phyloP scores from a whole-genome alignment of 176 grass and related monocot species.

The Musa itinerans region DNA sequence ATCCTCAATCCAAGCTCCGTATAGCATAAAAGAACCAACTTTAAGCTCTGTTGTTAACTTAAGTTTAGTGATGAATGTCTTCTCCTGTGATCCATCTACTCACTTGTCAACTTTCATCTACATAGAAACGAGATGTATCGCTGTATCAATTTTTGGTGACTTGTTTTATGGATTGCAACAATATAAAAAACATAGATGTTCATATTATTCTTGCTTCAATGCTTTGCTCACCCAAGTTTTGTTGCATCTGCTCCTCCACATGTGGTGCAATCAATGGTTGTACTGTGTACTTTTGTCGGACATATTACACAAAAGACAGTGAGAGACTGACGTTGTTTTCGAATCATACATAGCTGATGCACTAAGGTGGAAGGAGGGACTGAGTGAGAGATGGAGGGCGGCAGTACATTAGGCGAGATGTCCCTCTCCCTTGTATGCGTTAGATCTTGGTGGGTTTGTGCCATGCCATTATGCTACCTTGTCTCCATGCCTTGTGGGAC shows the following conservation, averaged over 20 bases:
- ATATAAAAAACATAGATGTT: too few relatives aligned
- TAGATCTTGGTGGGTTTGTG: not conserved
- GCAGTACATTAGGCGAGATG: not conserved
- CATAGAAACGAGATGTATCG: not conserved
- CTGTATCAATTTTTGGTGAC: not conserved
- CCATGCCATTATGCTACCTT: not conserved
- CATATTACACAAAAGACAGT: not conserved
- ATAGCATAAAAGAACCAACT: not conserved
- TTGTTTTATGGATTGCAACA: not conserved
- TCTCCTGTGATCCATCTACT: not conserved
- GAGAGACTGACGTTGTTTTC: not conserved
- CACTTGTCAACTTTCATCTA: not conserved
- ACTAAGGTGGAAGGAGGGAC: not conserved
- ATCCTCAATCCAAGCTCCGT: not conserved
- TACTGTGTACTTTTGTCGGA: not conserved
- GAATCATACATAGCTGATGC: not conserved
- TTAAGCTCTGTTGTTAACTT: too few relatives aligned
- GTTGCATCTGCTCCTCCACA: not conserved
- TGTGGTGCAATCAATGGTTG: not conserved
- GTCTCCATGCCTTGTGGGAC: not conserved
- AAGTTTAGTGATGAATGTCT: not conserved
- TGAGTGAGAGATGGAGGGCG: not conserved
- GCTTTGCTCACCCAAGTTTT: not conserved
- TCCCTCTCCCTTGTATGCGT: not conserved
- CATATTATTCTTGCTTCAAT: too few relatives aligned